Evolutionary conservation across 2,329 filamentous ascomycete genomes (phyloP).

Genomic region (Fusarium luffae): DNA sequence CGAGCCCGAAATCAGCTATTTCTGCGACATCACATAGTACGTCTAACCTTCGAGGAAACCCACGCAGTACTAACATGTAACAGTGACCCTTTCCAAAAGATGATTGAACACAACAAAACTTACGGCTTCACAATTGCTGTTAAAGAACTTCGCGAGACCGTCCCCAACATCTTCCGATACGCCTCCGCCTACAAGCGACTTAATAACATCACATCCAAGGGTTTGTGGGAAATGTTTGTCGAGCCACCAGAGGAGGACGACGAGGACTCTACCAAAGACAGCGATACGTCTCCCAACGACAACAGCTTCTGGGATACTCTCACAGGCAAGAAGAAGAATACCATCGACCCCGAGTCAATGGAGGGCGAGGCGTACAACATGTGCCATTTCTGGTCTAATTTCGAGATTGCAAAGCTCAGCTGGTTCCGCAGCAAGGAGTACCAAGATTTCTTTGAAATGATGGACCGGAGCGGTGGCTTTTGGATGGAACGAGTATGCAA

Average conservation of each 20-base stretch:
- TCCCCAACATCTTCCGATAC: slow-evolving; percentile 98
- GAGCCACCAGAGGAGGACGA: slow-evolving; percentile 76
- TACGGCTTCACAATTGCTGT: slow-evolving; percentile 99
- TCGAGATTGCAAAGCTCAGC: slow-evolving; percentile 93
- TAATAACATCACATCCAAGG: slow-evolving; percentile 90
- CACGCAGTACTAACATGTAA: slow-evolving; percentile 19
- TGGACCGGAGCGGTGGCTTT: slow-evolving; percentile 97
- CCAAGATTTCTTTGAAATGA: slow-evolving; percentile 98
- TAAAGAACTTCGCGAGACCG: slow-evolving; percentile 96
- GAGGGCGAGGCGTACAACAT: slow-evolving; percentile 99
- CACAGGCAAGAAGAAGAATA: slow-evolving; percentile 74
- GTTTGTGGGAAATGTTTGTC: slow-evolving; percentile 98
- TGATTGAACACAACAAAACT: slow-evolving; percentile 95
- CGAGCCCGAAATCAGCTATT: slow-evolving; percentile 99
- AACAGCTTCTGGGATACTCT: slow-evolving; percentile 83
- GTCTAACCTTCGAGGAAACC: not conserved
- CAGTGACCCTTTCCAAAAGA: slow-evolving; percentile 93
- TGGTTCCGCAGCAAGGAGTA: slow-evolving; percentile 99
- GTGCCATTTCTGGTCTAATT: slow-evolving; percentile 99
- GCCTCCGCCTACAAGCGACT: slow-evolving; percentile 96
- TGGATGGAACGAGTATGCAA: slow-evolving; percentile 92
- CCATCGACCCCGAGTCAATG: slow-evolving; percentile 93
- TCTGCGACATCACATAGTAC: slow-evolving; percentile 99
- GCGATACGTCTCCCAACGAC: slow-evolving; percentile 77
- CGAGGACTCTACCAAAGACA: slow-evolving; percentile 70